A percentile compares a stretch with the other conserved stretches of the same genome.
phyloP scores from a whole-genome alignment of 2,329 filamentous ascomycete genomes.

The Arthrobotrys musiformis region DNA sequence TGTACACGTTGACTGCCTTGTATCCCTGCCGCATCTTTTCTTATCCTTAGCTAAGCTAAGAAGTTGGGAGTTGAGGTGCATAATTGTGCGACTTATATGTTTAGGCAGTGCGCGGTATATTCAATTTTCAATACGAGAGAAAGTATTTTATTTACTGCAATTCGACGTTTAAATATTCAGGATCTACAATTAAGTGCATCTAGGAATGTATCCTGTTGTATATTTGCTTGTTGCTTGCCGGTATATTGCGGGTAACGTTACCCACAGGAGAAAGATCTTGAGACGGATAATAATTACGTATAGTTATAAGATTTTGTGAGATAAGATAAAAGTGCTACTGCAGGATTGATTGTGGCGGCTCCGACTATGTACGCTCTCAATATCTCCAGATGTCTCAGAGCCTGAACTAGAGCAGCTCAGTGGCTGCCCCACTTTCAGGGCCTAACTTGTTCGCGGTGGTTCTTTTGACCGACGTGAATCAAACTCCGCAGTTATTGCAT shows the following conservation, averaged over 20 bases:
- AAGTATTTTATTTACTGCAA: no score
- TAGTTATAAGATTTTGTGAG: no score
- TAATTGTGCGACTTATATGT: no score
- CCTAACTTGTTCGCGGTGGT: not conserved
- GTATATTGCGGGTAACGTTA: no score
- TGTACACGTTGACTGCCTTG: slow-evolving; percentile 23
- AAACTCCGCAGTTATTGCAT: not conserved
- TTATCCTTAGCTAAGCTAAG: slow-evolving; percentile 5
- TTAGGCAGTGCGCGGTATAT: no score
- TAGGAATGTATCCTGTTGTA: no score
- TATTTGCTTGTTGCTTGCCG: no score
- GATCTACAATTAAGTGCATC: no score
- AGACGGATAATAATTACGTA: no score
- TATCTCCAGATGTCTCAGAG: not conserved
- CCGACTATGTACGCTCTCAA: not conserved
- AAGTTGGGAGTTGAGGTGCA: not conserved
- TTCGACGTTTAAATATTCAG: no score
- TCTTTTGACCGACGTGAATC: slow-evolving; percentile 8
- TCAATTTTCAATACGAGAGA: no score
- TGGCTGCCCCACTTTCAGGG: not conserved
- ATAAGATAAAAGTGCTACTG: not conserved
- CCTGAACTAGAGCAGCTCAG: not conserved
- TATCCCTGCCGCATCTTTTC: slow-evolving; percentile 36
- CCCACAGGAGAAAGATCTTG: no score
- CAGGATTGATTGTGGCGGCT: not conserved